Percentiles rank a stretch among this genome's conserved stretches.
Conservation (phyloP, 352 stramenopile genomes). For the Phytophthora crassamura region DNA sequence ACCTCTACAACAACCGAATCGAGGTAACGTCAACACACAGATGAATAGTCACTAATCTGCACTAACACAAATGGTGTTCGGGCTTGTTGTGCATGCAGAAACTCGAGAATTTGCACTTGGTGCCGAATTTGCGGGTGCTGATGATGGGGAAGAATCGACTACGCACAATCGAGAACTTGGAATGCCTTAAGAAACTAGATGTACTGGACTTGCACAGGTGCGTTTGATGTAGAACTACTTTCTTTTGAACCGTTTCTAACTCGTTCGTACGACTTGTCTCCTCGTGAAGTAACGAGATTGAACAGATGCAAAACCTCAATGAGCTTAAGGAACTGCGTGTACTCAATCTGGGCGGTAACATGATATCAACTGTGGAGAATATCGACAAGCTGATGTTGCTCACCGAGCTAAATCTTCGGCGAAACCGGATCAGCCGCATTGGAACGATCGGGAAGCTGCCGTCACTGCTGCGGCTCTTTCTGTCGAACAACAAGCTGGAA, state of each 20-base stretch:
- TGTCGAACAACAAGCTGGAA: conserved; percentile 92
- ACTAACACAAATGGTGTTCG: background rate
- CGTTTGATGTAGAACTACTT: background rate
- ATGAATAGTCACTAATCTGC: too few species aligned
- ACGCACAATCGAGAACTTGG: conserved; percentile 84
- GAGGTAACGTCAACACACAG: conserved; percentile 43
- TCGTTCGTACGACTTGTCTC: background rate
- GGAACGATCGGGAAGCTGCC: conserved; percentile 69
- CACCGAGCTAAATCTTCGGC: conserved; percentile 91
- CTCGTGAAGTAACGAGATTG: conserved; percentile 83
- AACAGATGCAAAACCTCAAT: conserved; percentile 88
- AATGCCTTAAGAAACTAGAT: conserved; percentile 89
- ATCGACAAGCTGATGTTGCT: conserved; percentile 81
- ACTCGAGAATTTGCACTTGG: conserved; percentile 78
- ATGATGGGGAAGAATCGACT: conserved; percentile 93
- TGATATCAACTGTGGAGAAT: conserved; percentile 78
- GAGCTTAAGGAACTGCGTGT: conserved; percentile 87
- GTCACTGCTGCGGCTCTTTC: conserved; percentile 87
- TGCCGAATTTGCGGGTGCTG: conserved; percentile 90
- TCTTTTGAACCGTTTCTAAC: background rate
- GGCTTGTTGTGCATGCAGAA: conserved; percentile 36
- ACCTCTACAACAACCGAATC: conserved; percentile 94
- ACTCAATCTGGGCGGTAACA: conserved; percentile 92
- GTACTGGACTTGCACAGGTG: conserved; percentile 92
- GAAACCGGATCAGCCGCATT: conserved; percentile 78